Conservation (phyloP, 225 moss, liverwort and hornwort genomes). For the Marchantia paleacea region DNA sequence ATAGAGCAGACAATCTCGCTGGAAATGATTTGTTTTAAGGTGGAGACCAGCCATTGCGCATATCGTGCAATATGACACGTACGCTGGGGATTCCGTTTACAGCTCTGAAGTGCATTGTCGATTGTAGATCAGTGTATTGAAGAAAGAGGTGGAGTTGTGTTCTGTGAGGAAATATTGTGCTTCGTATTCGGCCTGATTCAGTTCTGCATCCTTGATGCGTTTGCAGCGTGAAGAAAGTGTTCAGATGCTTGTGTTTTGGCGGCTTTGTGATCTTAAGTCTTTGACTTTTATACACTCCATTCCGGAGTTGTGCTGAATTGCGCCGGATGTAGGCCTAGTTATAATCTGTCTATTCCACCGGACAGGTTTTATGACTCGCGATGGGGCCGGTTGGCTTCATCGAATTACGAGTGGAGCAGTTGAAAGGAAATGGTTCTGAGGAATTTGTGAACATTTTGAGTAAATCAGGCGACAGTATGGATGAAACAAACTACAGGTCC, state of each 20-base stretch:
- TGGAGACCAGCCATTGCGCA: not conserved
- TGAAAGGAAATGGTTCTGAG: constrained; percentile 1
- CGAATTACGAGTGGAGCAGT: constrained; percentile 29
- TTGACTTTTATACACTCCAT: not conserved
- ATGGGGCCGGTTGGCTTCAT: constrained; percentile 33
- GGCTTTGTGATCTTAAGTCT: not conserved
- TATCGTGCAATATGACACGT: not conserved
- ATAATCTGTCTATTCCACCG: not conserved
- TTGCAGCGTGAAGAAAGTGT: not conserved
- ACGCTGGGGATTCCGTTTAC: not conserved
- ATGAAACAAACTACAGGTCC: constrained; percentile 18
- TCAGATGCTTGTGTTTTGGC: not conserved
- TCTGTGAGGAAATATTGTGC: no score
- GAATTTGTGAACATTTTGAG: constrained; percentile 4
- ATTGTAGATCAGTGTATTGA: not conserved
- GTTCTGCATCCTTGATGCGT: not conserved
- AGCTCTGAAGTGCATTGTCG: not conserved
- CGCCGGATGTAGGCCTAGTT: not conserved
- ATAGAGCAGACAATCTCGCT: not conserved
- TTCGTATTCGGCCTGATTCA: not conserved
- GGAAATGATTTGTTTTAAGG: not conserved
- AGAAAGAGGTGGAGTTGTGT: not conserved
- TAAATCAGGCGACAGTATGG: constrained; percentile 15
- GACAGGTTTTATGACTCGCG: constrained; percentile 21
- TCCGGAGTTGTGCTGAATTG: not conserved